Percentiles rank a stretch among this genome's conserved stretches.
phyloP scores from a whole-genome alignment of 148 eudicot genomes.

The Diospyros kaki region DNA sequence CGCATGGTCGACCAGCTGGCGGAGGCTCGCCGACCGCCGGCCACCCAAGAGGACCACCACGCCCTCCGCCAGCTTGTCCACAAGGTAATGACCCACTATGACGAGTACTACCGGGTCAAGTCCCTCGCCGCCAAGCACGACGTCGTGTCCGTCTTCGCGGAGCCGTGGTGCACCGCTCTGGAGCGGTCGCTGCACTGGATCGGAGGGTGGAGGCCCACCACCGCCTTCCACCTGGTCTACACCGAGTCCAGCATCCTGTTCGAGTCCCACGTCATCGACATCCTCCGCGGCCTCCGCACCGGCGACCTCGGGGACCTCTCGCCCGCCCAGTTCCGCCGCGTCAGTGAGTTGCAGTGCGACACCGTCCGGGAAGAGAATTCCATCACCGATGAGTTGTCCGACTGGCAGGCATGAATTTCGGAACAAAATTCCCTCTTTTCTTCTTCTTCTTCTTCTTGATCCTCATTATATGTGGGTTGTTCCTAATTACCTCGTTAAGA shows the following conservation, averaged over 20 bases:
- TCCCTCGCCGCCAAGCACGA: constrained; percentile 33
- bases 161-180: constrained; percentile 65
- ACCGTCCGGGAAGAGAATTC: constrained; percentile 62
- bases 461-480: too few relatives aligned
- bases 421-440: background rate
- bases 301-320: constrained; percentile 76
- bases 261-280: constrained; percentile 52
- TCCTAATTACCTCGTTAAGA: too few relatives aligned
- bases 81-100: constrained; percentile 42
- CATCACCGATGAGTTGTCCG: constrained; percentile 53
- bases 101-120: constrained; percentile 48
- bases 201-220: constrained; percentile 88
- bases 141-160: constrained; percentile 42
- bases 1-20: constrained; percentile 36
- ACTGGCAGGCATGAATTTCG: constrained; percentile 60
- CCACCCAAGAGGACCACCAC: constrained; percentile 24
- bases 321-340: constrained; percentile 59
- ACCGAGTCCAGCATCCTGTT: constrained; percentile 65
- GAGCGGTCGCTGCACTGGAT: constrained; percentile 79
- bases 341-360: constrained; percentile 72
- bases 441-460: background rate
- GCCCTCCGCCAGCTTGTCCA: constrained; percentile 32
- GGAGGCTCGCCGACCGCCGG: constrained; percentile 31
- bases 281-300: constrained; percentile 44
- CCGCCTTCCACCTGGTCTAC: constrained; percentile 70